phyloP scores from a whole-genome alignment of 257 asterid genomes.

The Jaltomata sinuosa region DNA sequence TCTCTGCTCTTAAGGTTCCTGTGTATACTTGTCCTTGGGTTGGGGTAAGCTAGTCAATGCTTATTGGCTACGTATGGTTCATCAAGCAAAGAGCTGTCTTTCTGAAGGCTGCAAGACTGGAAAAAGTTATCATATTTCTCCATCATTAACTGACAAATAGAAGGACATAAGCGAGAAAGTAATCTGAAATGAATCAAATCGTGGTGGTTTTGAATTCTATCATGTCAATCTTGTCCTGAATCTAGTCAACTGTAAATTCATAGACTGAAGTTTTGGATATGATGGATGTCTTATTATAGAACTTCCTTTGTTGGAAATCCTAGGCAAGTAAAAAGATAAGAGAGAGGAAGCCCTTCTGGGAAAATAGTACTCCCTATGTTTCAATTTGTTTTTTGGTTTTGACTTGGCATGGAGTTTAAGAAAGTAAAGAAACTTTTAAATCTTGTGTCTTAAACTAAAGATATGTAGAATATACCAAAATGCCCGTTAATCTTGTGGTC shows the following conservation, averaged over 20 bases:
- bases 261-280: not conserved
- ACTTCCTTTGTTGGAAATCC: not conserved
- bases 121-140: not conserved
- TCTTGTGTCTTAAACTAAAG: too few relatives aligned
- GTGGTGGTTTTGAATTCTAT: not conserved
- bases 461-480: too few relatives aligned
- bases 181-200: not conserved
- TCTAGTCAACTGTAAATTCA: not conserved
- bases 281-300: not conserved
- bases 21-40: not conserved
- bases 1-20: not conserved
- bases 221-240: not conserved
- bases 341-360: not conserved
- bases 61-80: not conserved
- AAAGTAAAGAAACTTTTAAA: too few relatives aligned
- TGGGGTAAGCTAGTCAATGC: not conserved
- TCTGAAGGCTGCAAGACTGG: not conserved
- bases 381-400: too few relatives aligned
- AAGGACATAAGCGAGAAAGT: not conserved
- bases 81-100: not conserved
- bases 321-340: not conserved
- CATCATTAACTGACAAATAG: not conserved
- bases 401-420: too few relatives aligned
- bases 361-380: not conserved
- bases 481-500: too few relatives aligned